Evolutionary conservation across 495 filamentous ascomycete genomes (phyloP).

Genomic region (Penicillium daleae): DNA sequence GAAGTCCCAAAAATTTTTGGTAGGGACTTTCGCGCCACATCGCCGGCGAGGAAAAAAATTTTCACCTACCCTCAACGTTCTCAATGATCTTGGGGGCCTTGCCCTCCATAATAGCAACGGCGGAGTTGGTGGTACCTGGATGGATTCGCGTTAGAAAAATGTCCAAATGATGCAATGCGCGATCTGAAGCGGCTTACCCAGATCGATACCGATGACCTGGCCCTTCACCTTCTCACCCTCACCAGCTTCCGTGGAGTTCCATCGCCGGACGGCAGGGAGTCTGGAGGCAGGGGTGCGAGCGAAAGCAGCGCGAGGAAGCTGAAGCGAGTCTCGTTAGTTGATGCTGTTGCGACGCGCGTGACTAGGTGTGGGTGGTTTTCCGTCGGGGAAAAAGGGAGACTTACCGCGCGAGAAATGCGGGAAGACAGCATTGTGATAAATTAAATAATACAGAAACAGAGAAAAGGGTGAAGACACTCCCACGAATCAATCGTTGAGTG

Average conservation of each 20-base stretch:
- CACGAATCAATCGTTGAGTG: conserved; percentile 49
- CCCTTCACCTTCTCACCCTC: conserved; percentile 86
- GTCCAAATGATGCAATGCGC: not conserved
- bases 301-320: conserved; percentile 54
- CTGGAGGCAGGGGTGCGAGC: conserved; percentile 57
- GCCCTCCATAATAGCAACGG: conserved; percentile 97
- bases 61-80: conserved; percentile 83
- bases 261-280: conserved; percentile 68
- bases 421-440: conserved; percentile 59
- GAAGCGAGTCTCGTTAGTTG: conserved; percentile 27
- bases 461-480: conserved; percentile 35
- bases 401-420: conserved; percentile 69
- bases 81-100: conserved; percentile 95
- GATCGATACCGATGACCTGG: conserved; percentile 96
- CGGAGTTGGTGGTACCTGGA: conserved; percentile 94
- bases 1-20: not conserved
- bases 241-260: conserved; percentile 80
- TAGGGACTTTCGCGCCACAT: conserved; percentile 17
- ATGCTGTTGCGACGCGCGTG: conserved; percentile 25
- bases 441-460: conserved; percentile 45
- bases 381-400: conserved; percentile 39
- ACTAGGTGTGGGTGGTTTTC: conserved; percentile 9
- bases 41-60: conserved; percentile 19
- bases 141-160: conserved; percentile 29
- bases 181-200: conserved; percentile 66